phyloP scores from a whole-genome alignment of 441 rosid genomes.

The Euphorbia schlechtendalii region DNA sequence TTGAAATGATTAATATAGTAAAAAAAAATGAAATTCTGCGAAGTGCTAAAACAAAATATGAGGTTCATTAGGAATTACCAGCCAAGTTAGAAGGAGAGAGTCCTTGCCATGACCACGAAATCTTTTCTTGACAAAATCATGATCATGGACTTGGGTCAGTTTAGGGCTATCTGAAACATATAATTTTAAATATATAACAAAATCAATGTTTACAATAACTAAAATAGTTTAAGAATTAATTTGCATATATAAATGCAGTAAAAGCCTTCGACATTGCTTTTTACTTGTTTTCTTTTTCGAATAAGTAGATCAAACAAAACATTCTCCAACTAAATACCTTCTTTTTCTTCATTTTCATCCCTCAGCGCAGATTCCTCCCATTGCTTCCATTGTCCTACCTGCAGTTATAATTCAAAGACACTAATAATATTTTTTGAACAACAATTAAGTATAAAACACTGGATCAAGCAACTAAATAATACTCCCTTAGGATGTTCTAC shows the following conservation, averaged over 20 bases:
- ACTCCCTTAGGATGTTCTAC: no score
- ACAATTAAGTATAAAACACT: no score
- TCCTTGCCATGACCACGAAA: conserved; percentile 63
- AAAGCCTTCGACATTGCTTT: no score
- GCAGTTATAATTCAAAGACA: background rate
- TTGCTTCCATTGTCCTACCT: conserved; percentile 67
- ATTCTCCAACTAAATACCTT: conserved; percentile 28
- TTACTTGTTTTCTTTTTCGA: no score
- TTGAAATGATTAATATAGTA: no score
- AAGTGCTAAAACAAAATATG: no score
- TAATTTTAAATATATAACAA: background rate
- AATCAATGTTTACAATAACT: background rate
- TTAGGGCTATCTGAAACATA: conserved; percentile 35
- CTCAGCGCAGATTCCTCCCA: conserved; percentile 56
- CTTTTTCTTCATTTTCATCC: conserved; percentile 24
- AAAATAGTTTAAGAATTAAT: background rate
- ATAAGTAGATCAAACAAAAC: no score
- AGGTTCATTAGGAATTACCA: conserved; percentile 37
- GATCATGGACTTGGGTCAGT: conserved; percentile 51
- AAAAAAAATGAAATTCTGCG: background rate
- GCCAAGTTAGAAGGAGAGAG: conserved; percentile 47
- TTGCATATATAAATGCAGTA: no score
- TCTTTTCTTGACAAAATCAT: conserved; percentile 59
- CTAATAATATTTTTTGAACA: background rate
- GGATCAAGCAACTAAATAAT: no score